phyloP scores from a whole-genome alignment of 2,329 filamentous ascomycete species.

The Microthyrium microscopicum region DNA sequence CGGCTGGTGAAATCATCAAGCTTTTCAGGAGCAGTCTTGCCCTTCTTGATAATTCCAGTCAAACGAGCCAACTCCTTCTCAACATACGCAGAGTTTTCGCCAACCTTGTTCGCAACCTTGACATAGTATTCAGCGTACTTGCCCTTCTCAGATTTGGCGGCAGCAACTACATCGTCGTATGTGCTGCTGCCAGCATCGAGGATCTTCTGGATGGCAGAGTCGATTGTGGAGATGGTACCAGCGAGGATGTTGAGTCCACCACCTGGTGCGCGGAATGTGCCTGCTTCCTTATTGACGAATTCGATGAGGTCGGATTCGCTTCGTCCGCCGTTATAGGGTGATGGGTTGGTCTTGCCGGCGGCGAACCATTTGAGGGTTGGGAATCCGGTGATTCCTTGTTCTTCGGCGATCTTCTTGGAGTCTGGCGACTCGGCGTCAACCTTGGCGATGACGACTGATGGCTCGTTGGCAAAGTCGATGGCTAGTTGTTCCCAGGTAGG shows the following conservation, averaged over 20 bases:
- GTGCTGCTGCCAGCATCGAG: conserved; percentile 46
- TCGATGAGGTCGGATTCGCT: conserved; percentile 57
- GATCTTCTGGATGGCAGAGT: conserved; percentile 60
- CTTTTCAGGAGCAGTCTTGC: conserved; percentile 71
- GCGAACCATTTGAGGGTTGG: conserved; percentile 98
- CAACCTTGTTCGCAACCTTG: conserved; percentile 74
- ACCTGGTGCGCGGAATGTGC: conserved; percentile 68
- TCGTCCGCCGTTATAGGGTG: conserved; percentile 60
- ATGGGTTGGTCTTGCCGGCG: conserved; percentile 57
- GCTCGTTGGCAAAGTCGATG: conserved; percentile 60
- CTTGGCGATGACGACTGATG: conserved; percentile 75
- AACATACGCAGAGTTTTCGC: conserved; percentile 59
- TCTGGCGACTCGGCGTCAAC: conserved; percentile 84
- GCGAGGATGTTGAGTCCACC: conserved; percentile 64
- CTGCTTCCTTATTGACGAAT: conserved; percentile 78
- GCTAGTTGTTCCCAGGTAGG: conserved; percentile 83
- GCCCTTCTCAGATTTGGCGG: conserved; percentile 40
- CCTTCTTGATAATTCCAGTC: conserved; percentile 67
- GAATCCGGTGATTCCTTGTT: conserved; percentile 69
- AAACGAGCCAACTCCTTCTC: conserved; percentile 74
- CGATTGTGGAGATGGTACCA: conserved; percentile 66
- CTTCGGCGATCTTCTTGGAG: conserved; percentile 59
- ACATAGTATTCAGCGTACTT: conserved; percentile 80
- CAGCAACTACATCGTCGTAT: conserved; percentile 54
- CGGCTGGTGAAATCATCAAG: conserved; percentile 73